Conservation (phyloP, 306 rosid species). For the Coriaria nepalensis region DNA sequence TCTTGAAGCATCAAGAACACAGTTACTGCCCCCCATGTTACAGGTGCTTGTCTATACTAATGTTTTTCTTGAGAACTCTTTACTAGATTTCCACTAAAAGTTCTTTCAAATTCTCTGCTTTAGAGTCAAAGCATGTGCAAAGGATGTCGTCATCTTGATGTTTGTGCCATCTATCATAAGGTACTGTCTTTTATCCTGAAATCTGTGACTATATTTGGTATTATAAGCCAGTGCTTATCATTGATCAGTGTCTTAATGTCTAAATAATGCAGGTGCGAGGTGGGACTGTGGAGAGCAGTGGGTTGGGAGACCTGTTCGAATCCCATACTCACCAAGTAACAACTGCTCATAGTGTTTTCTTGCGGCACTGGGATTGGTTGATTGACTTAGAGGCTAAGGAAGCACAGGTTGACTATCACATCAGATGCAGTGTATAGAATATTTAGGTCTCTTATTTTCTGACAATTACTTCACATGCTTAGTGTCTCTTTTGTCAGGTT, state of each 20-base stretch:
- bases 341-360: constrained; percentile 44
- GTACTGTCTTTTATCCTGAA: too few species aligned
- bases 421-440: constrained; percentile 5
- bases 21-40: constrained; percentile 71
- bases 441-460: background rate
- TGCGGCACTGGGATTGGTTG: constrained; percentile 70
- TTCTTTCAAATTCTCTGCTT: constrained; percentile 19
- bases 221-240: too few species aligned
- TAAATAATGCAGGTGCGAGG: constrained; percentile 51
- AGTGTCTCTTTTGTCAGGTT: constrained; percentile 31
- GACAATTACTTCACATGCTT: background rate
- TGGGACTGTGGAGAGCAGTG: constrained; percentile 58
- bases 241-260: too few species aligned
- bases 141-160: constrained; percentile 89
- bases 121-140: constrained; percentile 62
- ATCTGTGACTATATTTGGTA: too few species aligned
- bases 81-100: constrained; percentile 8
- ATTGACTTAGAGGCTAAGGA: constrained; percentile 87
- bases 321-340: constrained; percentile 53
- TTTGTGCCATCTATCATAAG: constrained; percentile 82
- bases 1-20: constrained; percentile 58
- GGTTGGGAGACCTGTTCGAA: constrained; percentile 53
- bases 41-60: constrained; percentile 30
- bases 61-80: constrained; percentile 10
- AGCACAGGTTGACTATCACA: constrained; percentile 41